phyloP scores from a whole-genome alignment of 768 basidiomycete species.

The Hygrophoropsis aurantiaca region DNA sequence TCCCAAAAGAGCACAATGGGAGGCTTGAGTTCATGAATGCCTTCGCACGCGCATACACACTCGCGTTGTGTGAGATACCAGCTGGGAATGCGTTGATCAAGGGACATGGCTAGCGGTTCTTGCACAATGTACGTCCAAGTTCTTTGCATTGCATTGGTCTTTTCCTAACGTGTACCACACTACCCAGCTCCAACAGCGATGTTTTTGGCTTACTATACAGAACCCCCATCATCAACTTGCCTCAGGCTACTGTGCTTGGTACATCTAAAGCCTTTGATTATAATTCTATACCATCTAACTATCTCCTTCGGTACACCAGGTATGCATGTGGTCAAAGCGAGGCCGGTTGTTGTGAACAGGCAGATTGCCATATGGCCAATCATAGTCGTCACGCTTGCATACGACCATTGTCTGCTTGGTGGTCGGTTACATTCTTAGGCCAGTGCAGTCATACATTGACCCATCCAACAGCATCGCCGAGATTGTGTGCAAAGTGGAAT shows the following conservation, averaged over 20 bases:
- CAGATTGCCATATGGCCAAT: slow-evolving; percentile 96
- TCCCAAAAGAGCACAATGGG: slow-evolving; percentile 89
- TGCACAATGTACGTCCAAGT: slow-evolving; percentile 83
- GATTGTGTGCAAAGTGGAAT: too few species aligned
- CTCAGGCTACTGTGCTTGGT: slow-evolving; percentile 92
- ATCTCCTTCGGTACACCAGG: slow-evolving; percentile 42
- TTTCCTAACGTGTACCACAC: slow-evolving; percentile 5
- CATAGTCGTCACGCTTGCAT: slow-evolving; percentile 93
- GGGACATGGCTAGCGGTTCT: slow-evolving; percentile 97
- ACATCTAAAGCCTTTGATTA: slow-evolving; percentile 20
- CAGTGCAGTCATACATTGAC: slow-evolving; percentile 39
- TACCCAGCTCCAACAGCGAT: slow-evolving; percentile 88
- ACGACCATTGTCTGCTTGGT: slow-evolving; percentile 94
- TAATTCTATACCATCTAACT: background rate
- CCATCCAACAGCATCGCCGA: too few species aligned
- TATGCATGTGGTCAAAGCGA: slow-evolving; percentile 95
- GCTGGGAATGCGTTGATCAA: slow-evolving; percentile 94
- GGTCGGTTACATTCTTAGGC: slow-evolving; percentile 97
- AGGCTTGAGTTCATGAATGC: slow-evolving; percentile 99
- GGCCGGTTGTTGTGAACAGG: slow-evolving; percentile 86
- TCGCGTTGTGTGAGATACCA: slow-evolving; percentile 90
- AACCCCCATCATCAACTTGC: slow-evolving; percentile 98
- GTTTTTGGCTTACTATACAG: slow-evolving; percentile 97
- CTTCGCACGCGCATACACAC: slow-evolving; percentile 81
- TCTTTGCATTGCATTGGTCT: too few species aligned